Base-by-base conservation (phyloP, 306 rosid species). In the Vigna trinervia region DNA sequence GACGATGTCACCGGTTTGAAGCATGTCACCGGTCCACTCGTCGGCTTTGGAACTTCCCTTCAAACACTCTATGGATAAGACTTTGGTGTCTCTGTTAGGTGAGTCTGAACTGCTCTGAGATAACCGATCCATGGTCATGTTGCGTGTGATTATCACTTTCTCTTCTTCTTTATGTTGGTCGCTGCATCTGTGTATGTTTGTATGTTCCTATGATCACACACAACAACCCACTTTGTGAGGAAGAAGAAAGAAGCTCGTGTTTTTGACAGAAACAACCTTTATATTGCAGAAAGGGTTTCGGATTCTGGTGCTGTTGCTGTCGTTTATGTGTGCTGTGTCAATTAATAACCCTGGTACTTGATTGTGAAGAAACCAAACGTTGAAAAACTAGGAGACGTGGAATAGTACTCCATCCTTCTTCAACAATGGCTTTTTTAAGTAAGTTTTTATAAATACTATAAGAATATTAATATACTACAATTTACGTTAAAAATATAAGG, bases 1-100 rank as follows among this genome's bases (percentile, higher is more conserved):
- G 0, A 94, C 97, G 38, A 94, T 92, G 74, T 89, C 98, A 2
- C 96, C 97, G 13, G 97, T 90, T 67, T 89, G 97, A 5, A 94
- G 93, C 91, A 92, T 87, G 78, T 90, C 97, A 12, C 71, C 87
- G 53, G 93, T 88, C 97, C 96, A 92, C 56, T 94, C 93, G 12
- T 92, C 96, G 45, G 93, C 90, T 28, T 87, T 89, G 1, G 92
- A 90, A 78, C 85, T 87, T 20, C 91, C 97, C 60, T 78, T 89
- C 39, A 90, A 80, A 73, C 97, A 94, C 61, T 94, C 98, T 51
- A 94, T 88, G 30, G 98, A 92, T 12, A 94, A 62, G 0, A 92
- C 93, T 48, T 76, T 88, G 3, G 70, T 26, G 71, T 83, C 90
- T 66, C 84, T 59, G 5, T 86, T 80, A 0, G 96, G 88, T 15